Base-by-base conservation (phyloP, 352 stramenopile genomes). In the Globisporangium paroecandrum region DNA sequence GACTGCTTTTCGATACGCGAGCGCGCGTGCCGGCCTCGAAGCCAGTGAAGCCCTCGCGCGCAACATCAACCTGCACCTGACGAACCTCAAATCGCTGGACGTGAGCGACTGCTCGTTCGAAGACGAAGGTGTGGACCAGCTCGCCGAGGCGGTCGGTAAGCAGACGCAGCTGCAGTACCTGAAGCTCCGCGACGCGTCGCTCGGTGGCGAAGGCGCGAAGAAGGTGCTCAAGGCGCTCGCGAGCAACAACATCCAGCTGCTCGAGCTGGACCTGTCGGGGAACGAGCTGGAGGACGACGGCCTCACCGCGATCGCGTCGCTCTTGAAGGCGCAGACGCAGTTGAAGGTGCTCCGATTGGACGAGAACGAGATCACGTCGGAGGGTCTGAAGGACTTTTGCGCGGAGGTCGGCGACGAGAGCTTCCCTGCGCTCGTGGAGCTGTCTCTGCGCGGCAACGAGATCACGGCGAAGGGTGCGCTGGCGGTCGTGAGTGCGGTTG, bases 21-120 rank as follows among this genome's bases (percentile, higher is more conserved):
- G 83, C 58, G 83, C 86, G 3, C 84, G 84, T 38, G 83, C 83
- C 1, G 86, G 86, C 32, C 57, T 73, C 0, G 79, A 83, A 7
- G 86, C 83, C 13, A 91, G 83, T 24, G 71, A 76, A 34, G 59
- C 70, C 32, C 71, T 93, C 9, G 85, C 82, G 6, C 66, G 63
- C 2, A 79, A 67, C 32, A 82, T 93, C n/a, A 78, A 65, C 54
- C 27, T 65, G 54, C 75, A 91, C 74, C 60, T 85, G 69, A 58
- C 61, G 41, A 67, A 78, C 7, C 76, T 97, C 13, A 78, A 69
- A 64, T 89, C 77, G 34, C 77, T 98, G n/a, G 94, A 98, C 69
- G 75, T 98, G 59, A 94, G 88, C 59, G 95, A 98, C 70, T 98
- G 94, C 73, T 94, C 87, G 38, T 97, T 98, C 67, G 78, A 87